Conservation (phyloP, 768 basidiomycete genomes). For the Pleurotus platypus region DNA sequence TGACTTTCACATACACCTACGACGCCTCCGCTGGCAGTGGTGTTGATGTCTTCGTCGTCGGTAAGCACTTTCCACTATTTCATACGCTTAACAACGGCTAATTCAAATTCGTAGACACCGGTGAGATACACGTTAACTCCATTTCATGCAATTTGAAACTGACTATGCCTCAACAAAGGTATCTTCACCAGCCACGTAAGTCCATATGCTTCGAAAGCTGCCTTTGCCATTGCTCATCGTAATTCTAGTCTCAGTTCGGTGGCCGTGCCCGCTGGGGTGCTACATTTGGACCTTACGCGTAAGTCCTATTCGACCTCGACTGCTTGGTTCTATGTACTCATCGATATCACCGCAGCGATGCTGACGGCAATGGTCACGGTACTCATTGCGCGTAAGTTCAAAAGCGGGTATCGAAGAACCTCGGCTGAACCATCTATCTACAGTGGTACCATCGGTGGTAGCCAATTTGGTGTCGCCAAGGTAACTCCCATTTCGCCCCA, state of each 20-base stretch:
- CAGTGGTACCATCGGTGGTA: constrained; percentile 32
- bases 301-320: not conserved
- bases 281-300: constrained; percentile 26
- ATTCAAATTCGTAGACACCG: constrained; percentile 18
- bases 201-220: not conserved
- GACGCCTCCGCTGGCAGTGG: constrained; percentile 26
- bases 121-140: constrained; percentile 10
- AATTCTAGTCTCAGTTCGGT: constrained; percentile 29
- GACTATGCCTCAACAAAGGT: constrained; percentile 12
- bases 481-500: not conserved
- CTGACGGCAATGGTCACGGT: constrained; percentile 41
- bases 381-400: constrained; percentile 32
- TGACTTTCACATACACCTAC: constrained; percentile 26
- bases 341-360: constrained; percentile 9
- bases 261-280: constrained; percentile 39
- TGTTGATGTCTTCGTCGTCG: constrained; percentile 41
- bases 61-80: constrained; percentile 15
- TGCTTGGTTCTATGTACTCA: not conserved
- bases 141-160: not conserved
- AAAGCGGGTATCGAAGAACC: not conserved
- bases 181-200: constrained; percentile 21
- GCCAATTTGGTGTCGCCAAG: constrained; percentile 31
- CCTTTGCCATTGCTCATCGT: not conserved
- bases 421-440: not conserved
- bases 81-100: not conserved